Conservation (phyloP, 345 rosid species). For the Nephelium lappaceum region DNA sequence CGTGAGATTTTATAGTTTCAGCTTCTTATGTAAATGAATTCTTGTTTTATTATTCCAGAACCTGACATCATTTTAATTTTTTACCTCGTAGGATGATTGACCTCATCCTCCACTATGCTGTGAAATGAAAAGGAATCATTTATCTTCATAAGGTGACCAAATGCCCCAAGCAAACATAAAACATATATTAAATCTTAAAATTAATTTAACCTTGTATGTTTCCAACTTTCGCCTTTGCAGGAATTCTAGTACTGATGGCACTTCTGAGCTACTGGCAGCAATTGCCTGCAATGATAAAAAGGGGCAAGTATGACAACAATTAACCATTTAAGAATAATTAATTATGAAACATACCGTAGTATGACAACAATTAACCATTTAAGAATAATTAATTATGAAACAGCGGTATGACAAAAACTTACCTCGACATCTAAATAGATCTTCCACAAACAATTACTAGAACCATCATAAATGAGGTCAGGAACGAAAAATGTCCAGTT, state of each 20-base stretch:
- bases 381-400: background rate
- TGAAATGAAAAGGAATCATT: background rate
- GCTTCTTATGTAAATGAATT: background rate
- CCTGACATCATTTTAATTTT: background rate
- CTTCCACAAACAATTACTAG: slow-evolving; percentile 82
- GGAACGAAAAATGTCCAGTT: slow-evolving; percentile 92
- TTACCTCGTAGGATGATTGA: background rate
- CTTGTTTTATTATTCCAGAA: background rate
- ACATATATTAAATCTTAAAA: slow-evolving; percentile 10
- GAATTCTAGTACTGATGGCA: slow-evolving; percentile 80
- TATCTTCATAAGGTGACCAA: background rate
- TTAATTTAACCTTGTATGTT: slow-evolving; percentile 71
- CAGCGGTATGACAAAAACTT: slow-evolving; percentile 32
- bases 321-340: background rate
- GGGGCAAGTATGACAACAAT: slow-evolving; percentile 12
- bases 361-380: too few species aligned
- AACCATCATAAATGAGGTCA: slow-evolving; percentile 80
- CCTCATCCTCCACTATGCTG: background rate
- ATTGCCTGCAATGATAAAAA: slow-evolving; percentile 69
- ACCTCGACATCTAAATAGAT: slow-evolving; percentile 89
- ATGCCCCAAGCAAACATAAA: background rate
- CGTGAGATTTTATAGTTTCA: background rate
- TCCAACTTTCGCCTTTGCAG: slow-evolving; percentile 91
- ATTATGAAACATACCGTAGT: slow-evolving; percentile 4
- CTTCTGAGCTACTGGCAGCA: slow-evolving; percentile 94